Conservation (phyloP, 2,329 filamentous ascomycete species). For the Magnaporthiopsis rhizophila region DNA sequence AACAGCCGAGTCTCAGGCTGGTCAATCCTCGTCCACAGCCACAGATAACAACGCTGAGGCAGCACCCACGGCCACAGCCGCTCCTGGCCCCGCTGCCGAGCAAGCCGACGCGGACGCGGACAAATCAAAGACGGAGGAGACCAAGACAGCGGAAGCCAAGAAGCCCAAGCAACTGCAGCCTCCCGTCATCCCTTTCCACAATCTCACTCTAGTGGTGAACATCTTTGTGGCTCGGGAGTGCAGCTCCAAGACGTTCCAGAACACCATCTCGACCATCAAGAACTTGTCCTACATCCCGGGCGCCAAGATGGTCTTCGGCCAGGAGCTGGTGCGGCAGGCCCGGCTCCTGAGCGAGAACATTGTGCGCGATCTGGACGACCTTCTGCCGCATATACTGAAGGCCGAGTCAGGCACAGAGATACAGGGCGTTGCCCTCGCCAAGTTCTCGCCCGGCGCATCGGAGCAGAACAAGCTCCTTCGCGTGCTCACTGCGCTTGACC, state of each 20-base stretch:
- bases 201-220: conserved; percentile 88
- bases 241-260: conserved; percentile 95
- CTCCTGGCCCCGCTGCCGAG: conserved; percentile 7
- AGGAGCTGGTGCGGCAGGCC: conserved; percentile 82
- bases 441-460: conserved; percentile 92
- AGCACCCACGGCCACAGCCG: conserved; percentile 18
- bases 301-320: conserved; percentile 84
- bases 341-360: conserved; percentile 79
- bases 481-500: conserved; percentile 87
- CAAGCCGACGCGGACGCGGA: conserved; percentile 19
- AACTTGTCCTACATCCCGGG: conserved; percentile 90
- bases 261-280: conserved; percentile 97
- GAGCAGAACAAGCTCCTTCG: conserved; percentile 94
- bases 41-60: conserved; percentile 1
- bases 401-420: conserved; percentile 89
- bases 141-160: conserved; percentile 35
- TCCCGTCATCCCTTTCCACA: conserved; percentile 79
- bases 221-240: conserved; percentile 95
- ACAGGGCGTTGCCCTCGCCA: conserved; percentile 85
- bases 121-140: conserved; percentile 28
- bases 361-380: conserved; percentile 71
- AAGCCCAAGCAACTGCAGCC: conserved; percentile 59
- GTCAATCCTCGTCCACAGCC: conserved; percentile 6
- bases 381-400: conserved; percentile 78
- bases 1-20: not conserved